phyloP scores from a whole-genome alignment of 306 rosid genomes.

The Prunus kanzakura region DNA sequence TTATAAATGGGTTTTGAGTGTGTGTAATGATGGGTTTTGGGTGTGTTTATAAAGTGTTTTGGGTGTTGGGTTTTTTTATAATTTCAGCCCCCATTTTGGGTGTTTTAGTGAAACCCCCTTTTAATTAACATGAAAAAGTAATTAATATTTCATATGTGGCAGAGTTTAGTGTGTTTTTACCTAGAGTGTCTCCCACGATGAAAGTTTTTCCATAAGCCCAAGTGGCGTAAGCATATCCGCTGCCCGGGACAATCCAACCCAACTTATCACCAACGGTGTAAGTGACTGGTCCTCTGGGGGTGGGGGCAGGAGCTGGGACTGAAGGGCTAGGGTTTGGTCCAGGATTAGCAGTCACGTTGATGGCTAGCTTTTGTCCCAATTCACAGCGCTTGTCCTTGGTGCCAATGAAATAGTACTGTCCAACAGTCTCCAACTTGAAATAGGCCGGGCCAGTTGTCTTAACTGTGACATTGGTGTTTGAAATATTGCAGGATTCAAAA shows the following conservation, averaged over 20 bases:
- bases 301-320: constrained; percentile 10
- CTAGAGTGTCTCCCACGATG: constrained; percentile 44
- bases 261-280: constrained; percentile 38
- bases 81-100: no score
- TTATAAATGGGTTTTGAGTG: no score
- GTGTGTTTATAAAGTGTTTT: no score
- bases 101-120: no score
- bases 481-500: constrained; percentile 40
- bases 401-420: constrained; percentile 49
- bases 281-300: constrained; percentile 23
- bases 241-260: constrained; percentile 50
- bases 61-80: no score
- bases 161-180: constrained; percentile 9
- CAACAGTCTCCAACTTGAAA: constrained; percentile 37
- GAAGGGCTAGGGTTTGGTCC: constrained; percentile 11
- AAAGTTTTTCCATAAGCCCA: constrained; percentile 48
- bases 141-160: background rate
- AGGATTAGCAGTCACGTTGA: constrained; percentile 31
- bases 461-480: constrained; percentile 33
- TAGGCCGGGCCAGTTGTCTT: constrained; percentile 38
- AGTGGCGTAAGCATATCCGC: constrained; percentile 9
- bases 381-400: constrained; percentile 38
- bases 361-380: constrained; percentile 41
- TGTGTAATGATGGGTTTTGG: no score
- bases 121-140: background rate